These are phyloP conservation scores for Stagonosporopsis rhizophila DNA, from an alignment of 2,329 filamentous ascomycete genomes.

Conservation along the genomic window DNA sequence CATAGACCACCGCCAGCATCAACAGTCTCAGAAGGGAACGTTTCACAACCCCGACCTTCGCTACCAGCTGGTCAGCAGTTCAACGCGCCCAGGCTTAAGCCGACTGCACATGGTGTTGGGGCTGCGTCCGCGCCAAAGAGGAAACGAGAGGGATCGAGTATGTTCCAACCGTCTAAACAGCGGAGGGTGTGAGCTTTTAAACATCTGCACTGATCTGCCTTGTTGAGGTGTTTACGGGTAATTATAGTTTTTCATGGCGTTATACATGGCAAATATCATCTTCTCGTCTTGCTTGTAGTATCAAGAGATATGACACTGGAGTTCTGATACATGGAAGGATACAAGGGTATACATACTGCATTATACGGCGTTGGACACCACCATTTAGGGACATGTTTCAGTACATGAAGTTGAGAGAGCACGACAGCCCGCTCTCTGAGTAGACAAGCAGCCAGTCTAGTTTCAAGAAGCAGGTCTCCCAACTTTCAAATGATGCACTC, in stretches of 20 bases:
- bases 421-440: neutral
- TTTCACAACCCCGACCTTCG: slow-evolving; percentile 28
- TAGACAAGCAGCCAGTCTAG: too few species aligned
- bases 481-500: too few species aligned
- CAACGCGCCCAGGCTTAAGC: slow-evolving; percentile 34
- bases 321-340: neutral
- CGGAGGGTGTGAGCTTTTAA: slow-evolving; percentile 1
- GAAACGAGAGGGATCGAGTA: slow-evolving; percentile 26
- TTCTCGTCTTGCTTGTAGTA: neutral
- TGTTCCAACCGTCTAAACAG: slow-evolving; percentile 26
- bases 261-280: neutral
- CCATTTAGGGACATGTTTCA: neutral
- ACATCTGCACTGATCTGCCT: neutral
- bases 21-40: slow-evolving; percentile 14
- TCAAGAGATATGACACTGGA: neutral
- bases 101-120: slow-evolving; percentile 19
- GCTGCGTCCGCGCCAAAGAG: slow-evolving; percentile 25
- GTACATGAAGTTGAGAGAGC: neutral
- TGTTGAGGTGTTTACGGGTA: neutral
- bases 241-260: neutral
- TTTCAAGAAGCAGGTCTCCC: too few species aligned
- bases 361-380: neutral
- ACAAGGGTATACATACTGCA: neutral
- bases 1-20: slow-evolving; percentile 26
- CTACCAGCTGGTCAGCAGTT: slow-evolving; percentile 42